These are phyloP conservation scores for Solanum verrucosum DNA, from an alignment of 257 asterid species.

Conservation along the genomic window DNA sequence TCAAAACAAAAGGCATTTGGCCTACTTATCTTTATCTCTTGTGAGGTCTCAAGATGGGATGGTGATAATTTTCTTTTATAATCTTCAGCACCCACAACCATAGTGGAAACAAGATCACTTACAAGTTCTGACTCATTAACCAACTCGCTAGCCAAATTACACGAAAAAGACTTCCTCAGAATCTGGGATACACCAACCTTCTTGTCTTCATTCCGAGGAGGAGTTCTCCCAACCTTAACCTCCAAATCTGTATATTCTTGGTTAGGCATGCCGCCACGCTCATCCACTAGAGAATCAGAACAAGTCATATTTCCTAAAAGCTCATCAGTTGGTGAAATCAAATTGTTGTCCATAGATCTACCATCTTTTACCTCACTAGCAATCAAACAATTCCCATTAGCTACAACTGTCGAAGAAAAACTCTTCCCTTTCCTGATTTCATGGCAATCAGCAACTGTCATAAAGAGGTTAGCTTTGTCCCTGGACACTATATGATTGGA, in stretches of 20 bases:
- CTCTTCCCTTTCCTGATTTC: conserved; percentile 13
- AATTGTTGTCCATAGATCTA: conserved; percentile 11
- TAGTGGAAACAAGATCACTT: conserved; percentile 20
- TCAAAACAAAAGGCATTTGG: conserved; percentile 14
- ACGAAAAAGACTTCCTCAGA: conserved; percentile 20
- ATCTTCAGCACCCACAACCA: conserved; percentile 14
- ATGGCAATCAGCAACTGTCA: conserved; percentile 13
- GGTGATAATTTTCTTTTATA: conserved; percentile 29
- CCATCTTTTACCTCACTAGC: conserved; percentile 7
- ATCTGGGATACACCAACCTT: conserved; percentile 12
- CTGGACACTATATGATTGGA: conserved; percentile 25
- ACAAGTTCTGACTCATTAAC: conserved; percentile 23
- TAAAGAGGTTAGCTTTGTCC: conserved; percentile 24
- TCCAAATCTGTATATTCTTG: conserved; percentile 19
- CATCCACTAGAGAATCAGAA: conserved; percentile 12
- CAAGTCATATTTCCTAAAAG: conserved; percentile 1
- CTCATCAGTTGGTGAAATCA: neutral
- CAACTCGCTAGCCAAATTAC: conserved; percentile 17
- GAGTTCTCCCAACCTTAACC: conserved; percentile 2
- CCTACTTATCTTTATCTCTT: conserved; percentile 30
- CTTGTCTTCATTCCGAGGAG: conserved; percentile 7
- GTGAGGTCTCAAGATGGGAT: conserved; percentile 34
- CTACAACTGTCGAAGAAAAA: conserved; percentile 7
- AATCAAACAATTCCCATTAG: conserved; percentile 14
- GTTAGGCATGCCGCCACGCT: conserved; percentile 8